Percentiles rank a stretch among this genome's conserved stretches.
These are phyloP conservation scores for Colletotrichum siamense DNA, from an alignment of 2,329 filamentous ascomycete species.

Conservation along the genomic window DNA sequence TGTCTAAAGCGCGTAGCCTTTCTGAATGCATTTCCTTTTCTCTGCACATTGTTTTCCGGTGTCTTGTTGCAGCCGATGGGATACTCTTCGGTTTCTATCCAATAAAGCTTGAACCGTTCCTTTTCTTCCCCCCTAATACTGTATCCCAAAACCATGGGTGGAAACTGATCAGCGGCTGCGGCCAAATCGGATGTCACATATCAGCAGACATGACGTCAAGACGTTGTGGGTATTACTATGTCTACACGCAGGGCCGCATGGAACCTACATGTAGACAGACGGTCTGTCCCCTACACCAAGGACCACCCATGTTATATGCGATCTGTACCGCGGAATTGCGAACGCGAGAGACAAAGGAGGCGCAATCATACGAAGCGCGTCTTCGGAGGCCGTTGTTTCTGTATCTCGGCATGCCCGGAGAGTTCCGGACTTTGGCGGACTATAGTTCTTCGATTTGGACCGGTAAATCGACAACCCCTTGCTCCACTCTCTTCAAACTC, in stretches of 20 bases:
- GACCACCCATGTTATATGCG: background rate
- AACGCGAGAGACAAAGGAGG: background rate
- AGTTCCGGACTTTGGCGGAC: background rate
- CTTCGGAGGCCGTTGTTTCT: background rate
- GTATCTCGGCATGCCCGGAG: background rate
- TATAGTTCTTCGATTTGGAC: background rate
- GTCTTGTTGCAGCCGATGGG: background rate
- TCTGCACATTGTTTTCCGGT: background rate
- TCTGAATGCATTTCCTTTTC: rapidly evolving
- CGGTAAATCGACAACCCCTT: background rate
- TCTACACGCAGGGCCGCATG: background rate
- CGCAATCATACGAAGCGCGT: background rate
- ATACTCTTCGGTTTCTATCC: background rate
- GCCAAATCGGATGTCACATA: background rate
- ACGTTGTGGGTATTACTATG: background rate
- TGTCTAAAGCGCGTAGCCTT: background rate
- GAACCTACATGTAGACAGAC: background rate
- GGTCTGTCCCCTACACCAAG: background rate
- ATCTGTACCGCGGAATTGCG: background rate
- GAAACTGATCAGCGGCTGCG: background rate
- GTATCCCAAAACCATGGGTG: background rate
- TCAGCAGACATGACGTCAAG: background rate
- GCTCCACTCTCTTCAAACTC: background rate
- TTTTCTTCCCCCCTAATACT: background rate
- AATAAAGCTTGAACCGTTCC: background rate